A percentile compares a stretch with the other conserved stretches of the same genome.
Conservation (phyloP, 805 yeast genomes). For the Spathaspora girioi region DNA sequence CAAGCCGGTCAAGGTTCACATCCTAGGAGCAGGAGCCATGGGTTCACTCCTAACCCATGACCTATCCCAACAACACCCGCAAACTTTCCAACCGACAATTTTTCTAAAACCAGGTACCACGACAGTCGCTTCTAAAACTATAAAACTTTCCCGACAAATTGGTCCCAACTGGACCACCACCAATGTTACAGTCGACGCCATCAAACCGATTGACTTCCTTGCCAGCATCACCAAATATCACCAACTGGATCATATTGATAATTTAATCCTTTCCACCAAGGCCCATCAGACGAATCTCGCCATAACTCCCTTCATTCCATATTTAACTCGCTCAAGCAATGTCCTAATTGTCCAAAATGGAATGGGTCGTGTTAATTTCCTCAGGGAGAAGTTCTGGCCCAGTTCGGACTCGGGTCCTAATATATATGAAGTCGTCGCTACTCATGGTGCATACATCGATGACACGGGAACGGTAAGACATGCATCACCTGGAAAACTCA, state of each 20-base stretch:
- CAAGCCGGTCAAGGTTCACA: slow-evolving; percentile 18
- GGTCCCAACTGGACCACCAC: not conserved
- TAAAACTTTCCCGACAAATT: not conserved
- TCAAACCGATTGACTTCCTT: not conserved
- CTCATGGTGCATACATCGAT: slow-evolving; percentile 74
- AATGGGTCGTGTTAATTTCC: slow-evolving; percentile 61
- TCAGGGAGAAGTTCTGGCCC: slow-evolving; percentile 53
- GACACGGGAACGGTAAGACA: slow-evolving; percentile 39
- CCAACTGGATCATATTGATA: slow-evolving; percentile 31
- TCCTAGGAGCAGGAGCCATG: slow-evolving; percentile 54
- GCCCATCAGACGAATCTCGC: slow-evolving; percentile 71
- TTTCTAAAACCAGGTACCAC: slow-evolving; percentile 20
- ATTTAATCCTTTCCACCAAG: slow-evolving; percentile 75
- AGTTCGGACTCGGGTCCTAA: slow-evolving; percentile 49
- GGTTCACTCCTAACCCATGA: slow-evolving; percentile 47
- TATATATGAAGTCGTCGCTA: slow-evolving; percentile 69
- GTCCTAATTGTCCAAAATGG: slow-evolving; percentile 81
- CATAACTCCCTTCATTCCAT: slow-evolving; percentile 47
- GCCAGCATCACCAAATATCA: not conserved
- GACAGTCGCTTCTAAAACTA: not conserved
- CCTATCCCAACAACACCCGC: slow-evolving; percentile 38
- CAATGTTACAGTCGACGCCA: not conserved
- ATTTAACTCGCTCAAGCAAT: slow-evolving; percentile 48
- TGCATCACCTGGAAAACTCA: slow-evolving; percentile 69
- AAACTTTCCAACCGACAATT: slow-evolving; percentile 35